Percentiles rank a stretch among this genome's conserved stretches.
These are phyloP conservation scores for Colletotrichum kahawae DNA, from an alignment of 2,329 filamentous ascomycete species.

Conservation along the genomic window DNA sequence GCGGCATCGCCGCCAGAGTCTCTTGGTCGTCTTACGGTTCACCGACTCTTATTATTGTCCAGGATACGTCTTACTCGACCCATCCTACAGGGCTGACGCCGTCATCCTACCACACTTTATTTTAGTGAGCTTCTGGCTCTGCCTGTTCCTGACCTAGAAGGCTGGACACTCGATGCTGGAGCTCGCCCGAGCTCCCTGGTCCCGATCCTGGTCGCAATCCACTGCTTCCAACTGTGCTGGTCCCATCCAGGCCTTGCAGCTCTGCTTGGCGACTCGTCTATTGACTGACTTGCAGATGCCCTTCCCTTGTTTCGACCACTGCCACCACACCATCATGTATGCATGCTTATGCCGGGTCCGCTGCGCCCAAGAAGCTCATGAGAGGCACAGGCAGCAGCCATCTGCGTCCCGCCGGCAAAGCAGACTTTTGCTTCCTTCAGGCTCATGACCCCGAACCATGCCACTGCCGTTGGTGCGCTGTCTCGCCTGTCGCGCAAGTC, in stretches of 20 bases:
- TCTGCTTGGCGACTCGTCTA: constrained; percentile 15
- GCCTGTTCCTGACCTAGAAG: neutral
- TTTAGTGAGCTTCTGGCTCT: neutral
- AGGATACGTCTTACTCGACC: constrained; percentile 6
- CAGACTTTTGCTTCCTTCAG: neutral
- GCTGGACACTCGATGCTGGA: neutral
- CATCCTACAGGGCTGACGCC: constrained; percentile 10
- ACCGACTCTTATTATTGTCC: neutral
- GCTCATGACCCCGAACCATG: neutral
- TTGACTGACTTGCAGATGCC: constrained; percentile 18
- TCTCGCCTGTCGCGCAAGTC: neutral
- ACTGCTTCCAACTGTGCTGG: constrained; percentile 7
- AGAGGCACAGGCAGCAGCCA: constrained; percentile 1
- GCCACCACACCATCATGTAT: constrained; percentile 13
- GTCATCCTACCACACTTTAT: neutral
- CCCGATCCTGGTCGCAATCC: neutral
- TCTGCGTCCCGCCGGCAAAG: neutral
- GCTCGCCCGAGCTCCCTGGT: neutral
- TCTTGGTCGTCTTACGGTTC: neutral
- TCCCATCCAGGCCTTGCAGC: constrained; percentile 9
- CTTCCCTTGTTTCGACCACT: constrained; percentile 18
- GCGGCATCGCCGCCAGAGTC: neutral
- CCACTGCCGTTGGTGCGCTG: neutral
- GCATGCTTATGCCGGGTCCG: constrained; percentile 10
- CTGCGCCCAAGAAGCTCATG: neutral